Conservation (phyloP, 352 stramenopile genomes). For the Phytophthora fragariae region DNA sequence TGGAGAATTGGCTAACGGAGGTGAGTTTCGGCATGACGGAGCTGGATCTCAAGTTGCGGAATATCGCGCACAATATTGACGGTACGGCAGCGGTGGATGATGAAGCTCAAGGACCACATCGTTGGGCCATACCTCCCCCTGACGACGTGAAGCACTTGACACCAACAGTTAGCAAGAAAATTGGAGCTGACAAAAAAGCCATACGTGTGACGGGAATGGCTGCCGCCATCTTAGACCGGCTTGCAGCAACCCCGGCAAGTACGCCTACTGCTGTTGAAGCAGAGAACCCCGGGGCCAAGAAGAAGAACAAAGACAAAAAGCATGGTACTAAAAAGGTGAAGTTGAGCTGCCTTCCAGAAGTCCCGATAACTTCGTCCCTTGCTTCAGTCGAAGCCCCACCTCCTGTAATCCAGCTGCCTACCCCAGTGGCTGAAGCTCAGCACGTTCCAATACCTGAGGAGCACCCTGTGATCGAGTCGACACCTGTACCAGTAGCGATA, state of each 20-base stretch:
- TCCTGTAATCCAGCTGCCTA: slow-evolving; percentile 10
- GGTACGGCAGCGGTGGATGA: slow-evolving; percentile 76
- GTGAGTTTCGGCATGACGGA: slow-evolving; percentile 82
- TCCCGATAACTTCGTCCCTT: slow-evolving; percentile 3
- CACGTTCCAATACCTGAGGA: not conserved
- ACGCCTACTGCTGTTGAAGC: slow-evolving; percentile 11
- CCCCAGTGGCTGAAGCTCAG: not conserved
- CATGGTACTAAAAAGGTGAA: slow-evolving; percentile 37
- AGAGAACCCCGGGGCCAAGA: slow-evolving; percentile 31
- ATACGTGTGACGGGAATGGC: slow-evolving; percentile 71
- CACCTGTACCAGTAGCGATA: not conserved
- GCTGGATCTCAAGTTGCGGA: slow-evolving; percentile 75
- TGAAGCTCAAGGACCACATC: slow-evolving; percentile 41
- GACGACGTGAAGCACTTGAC: slow-evolving; percentile 34
- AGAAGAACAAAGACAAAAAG: slow-evolving; percentile 42
- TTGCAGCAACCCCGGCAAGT: slow-evolving; percentile 30
- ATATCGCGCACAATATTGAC: slow-evolving; percentile 87
- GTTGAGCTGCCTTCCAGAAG: slow-evolving; percentile 1
- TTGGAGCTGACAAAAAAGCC: slow-evolving; percentile 57
- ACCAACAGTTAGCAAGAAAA: slow-evolving; percentile 60
- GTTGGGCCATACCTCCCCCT: slow-evolving; percentile 52
- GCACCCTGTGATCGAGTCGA: not conserved
- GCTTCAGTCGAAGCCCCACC: not conserved
- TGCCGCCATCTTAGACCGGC: slow-evolving; percentile 63
- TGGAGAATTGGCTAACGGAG: slow-evolving; percentile 78